Percentiles rank a stretch among this genome's conserved stretches.
phyloP scores from a whole-genome alignment of 2,329 filamentous ascomycete genomes.

The Aspergillus unguis region DNA sequence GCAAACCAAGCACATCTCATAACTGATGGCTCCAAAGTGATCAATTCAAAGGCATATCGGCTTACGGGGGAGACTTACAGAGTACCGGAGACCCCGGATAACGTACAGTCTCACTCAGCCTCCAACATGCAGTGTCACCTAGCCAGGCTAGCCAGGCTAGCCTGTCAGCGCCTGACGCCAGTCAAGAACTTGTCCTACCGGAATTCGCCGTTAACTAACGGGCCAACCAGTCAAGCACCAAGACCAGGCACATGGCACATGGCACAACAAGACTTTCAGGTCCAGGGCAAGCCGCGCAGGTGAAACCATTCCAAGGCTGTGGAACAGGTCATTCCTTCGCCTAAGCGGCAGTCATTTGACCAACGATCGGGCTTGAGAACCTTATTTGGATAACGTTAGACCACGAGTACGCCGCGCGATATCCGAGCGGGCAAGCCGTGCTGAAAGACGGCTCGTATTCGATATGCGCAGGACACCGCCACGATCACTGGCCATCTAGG shows the following conservation, averaged over 20 bases:
- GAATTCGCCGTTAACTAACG: not conserved
- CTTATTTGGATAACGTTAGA: slow-evolving; percentile 3
- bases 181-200: not conserved
- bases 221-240: slow-evolving; percentile 2
- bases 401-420: not conserved
- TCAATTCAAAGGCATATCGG: no score
- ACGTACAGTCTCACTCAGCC: no score
- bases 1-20: no score
- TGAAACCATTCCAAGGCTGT: slow-evolving; percentile 2
- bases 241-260: slow-evolving; percentile 4
- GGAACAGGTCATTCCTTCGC: not conserved
- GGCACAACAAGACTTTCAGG: slow-evolving; percentile 9
- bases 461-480: not conserved
- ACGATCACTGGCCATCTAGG: not conserved
- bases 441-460: no score
- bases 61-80: no score
- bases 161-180: not conserved
- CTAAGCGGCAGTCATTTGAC: slow-evolving; percentile 18
- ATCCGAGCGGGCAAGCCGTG: no score
- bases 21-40: no score
- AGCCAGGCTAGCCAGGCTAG: not conserved
- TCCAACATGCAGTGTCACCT: not conserved
- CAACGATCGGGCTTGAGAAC: slow-evolving; percentile 18
- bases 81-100: no score
- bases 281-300: not conserved